Evolutionary conservation across 2,329 filamentous ascomycete species (phyloP).

Genomic region (Colletotrichum sp.): DNA sequence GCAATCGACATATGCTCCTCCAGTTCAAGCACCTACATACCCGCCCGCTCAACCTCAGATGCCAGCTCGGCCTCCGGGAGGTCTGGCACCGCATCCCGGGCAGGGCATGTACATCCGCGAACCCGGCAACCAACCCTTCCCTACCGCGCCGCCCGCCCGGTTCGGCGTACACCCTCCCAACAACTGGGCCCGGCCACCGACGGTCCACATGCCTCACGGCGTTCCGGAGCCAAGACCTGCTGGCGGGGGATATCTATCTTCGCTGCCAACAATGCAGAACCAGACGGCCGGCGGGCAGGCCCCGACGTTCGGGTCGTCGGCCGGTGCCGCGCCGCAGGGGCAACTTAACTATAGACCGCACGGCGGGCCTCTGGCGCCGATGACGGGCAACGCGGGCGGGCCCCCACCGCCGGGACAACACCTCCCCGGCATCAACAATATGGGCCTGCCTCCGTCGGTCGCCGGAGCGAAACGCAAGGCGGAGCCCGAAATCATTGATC

Average conservation of each 20-base stretch:
- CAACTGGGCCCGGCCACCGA: not conserved
- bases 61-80: not conserved
- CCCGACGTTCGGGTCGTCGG: not conserved
- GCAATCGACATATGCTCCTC: not conserved
- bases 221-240: not conserved
- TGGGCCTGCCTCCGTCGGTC: not conserved
- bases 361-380: not conserved
- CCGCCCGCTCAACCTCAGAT: not conserved
- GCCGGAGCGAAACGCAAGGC: conserved; percentile 2
- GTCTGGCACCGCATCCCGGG: not conserved
- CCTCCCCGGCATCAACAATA: not conserved
- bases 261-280: not conserved
- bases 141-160: not conserved
- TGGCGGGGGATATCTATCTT: not conserved
- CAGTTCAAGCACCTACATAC: not conserved
- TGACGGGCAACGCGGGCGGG: not conserved
- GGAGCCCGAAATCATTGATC: conserved; percentile 5
- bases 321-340: not conserved
- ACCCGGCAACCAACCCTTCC: not conserved
- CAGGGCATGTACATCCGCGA: not conserved
- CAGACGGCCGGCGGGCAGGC: not conserved
- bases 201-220: not conserved
- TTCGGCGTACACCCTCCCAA: not conserved
- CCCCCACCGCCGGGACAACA: not conserved
- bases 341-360: not conserved